Evolutionary conservation across 225 moss, liverwort and hornwort genomes (phyloP).

Genomic region (Anthoceros angustus): DNA sequence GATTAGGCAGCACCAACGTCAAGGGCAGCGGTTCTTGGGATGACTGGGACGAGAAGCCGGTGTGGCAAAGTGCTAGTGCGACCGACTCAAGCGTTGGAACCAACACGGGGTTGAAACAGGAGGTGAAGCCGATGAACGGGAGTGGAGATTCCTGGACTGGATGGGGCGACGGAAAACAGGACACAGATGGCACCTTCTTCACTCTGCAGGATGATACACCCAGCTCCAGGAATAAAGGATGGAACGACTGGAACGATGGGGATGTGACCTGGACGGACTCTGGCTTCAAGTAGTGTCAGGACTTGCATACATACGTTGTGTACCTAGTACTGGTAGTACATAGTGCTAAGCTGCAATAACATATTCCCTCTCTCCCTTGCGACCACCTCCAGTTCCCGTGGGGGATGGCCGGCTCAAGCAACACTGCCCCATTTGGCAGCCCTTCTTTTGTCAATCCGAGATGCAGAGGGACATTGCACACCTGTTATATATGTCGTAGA

Average conservation of each 20-base stretch:
- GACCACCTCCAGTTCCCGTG: too few relatives aligned
- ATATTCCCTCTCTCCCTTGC: too few relatives aligned
- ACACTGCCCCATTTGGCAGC: too few relatives aligned
- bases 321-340: too few relatives aligned
- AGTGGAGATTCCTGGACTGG: constrained; percentile 40
- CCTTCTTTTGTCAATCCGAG: too few relatives aligned
- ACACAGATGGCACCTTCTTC: constrained; percentile 31
- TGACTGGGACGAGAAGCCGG: background rate
- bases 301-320: background rate
- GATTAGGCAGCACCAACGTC: background rate
- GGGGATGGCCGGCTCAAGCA: too few relatives aligned
- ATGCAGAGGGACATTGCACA: too few relatives aligned
- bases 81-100: background rate
- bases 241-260: constrained; percentile 29
- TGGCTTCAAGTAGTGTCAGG: constrained; percentile 32
- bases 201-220: constrained; percentile 11
- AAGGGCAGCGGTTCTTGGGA: background rate
- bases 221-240: background rate
- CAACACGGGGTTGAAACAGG: constrained; percentile 8
- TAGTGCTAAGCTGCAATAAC: too few relatives aligned
- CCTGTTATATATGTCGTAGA: too few relatives aligned
- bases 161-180: constrained; percentile 28
- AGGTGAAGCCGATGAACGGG: constrained; percentile 15
- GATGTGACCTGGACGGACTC: constrained; percentile 42
- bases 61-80: background rate